phyloP scores from a whole-genome alignment of 2,329 filamentous ascomycete species.

The Fusarium nisikadoi region DNA sequence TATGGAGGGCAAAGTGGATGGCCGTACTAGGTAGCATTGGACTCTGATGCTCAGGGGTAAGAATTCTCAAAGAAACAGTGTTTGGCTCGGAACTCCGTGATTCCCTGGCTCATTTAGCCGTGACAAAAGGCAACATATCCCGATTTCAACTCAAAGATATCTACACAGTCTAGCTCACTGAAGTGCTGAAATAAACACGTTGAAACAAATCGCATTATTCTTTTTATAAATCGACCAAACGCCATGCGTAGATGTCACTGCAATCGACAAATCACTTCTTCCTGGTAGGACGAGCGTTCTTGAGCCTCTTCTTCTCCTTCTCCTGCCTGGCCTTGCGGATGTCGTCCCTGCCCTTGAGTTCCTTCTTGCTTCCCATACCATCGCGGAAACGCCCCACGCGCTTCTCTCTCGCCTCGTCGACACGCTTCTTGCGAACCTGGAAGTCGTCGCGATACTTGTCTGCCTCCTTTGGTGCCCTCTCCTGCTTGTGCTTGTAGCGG shows the following conservation, averaged over 20 bases:
- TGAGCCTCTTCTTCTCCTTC: constrained; percentile 80
- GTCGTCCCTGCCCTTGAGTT: constrained; percentile 84
- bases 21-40: not conserved
- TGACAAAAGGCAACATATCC: not conserved
- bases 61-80: not conserved
- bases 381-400: constrained; percentile 79
- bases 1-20: not conserved
- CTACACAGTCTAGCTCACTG: not conserved
- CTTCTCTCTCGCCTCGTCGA: constrained; percentile 88
- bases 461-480: constrained; percentile 90
- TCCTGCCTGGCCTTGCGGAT: constrained; percentile 84
- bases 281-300: constrained; percentile 85
- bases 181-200: not conserved
- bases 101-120: not conserved
- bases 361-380: constrained; percentile 76
- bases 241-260: constrained; percentile 18
- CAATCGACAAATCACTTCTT: constrained; percentile 54
- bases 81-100: not conserved
- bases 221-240: constrained; percentile 32
- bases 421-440: constrained; percentile 87
- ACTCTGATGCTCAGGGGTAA: not conserved
- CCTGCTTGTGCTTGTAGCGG: constrained; percentile 85
- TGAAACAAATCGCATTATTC: constrained; percentile 9
- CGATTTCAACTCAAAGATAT: not conserved
- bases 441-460: constrained; percentile 95